phyloP scores from a whole-genome alignment of 257 asterid genomes.

The Anisodus acutangulus region DNA sequence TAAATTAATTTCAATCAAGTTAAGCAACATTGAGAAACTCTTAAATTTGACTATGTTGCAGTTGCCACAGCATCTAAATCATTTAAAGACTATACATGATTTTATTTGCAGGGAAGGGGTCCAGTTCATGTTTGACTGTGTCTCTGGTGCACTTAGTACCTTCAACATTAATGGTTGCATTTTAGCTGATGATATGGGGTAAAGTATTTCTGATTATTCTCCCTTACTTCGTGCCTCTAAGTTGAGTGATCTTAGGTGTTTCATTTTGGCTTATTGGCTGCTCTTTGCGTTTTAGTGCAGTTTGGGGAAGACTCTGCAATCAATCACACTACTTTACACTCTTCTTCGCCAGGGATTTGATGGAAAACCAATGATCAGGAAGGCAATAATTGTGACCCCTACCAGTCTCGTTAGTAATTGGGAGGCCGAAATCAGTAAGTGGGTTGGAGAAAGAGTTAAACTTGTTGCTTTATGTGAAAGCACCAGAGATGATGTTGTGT shows the following conservation, averaged over 20 bases:
- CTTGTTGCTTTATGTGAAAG: slow-evolving; percentile 97
- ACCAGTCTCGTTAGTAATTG: slow-evolving; percentile 97
- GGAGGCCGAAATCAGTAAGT: slow-evolving; percentile 96
- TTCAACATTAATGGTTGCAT: slow-evolving; percentile 92
- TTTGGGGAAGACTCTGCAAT: slow-evolving; percentile 95
- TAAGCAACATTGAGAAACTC: neutral
- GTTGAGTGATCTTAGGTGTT: slow-evolving; percentile 1
- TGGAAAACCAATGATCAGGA: slow-evolving; percentile 85
- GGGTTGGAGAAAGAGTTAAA: slow-evolving; percentile 95
- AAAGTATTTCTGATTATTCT: slow-evolving; percentile 38
- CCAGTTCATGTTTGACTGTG: slow-evolving; percentile 97
- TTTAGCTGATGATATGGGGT: slow-evolving; percentile 99
- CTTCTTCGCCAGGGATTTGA: slow-evolving; percentile 92
- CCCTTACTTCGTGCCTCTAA: slow-evolving; percentile 16
- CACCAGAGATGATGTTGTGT: slow-evolving; percentile 83
- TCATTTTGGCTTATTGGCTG: slow-evolving; percentile 23
- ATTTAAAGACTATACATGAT: slow-evolving; percentile 40
- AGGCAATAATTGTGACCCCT: slow-evolving; percentile 93
- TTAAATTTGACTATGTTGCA: neutral
- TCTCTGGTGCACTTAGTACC: slow-evolving; percentile 71
- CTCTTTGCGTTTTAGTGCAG: slow-evolving; percentile 50
- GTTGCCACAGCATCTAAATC: slow-evolving; percentile 20
- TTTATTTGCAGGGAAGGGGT: slow-evolving; percentile 91
- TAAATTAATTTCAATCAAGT: neutral
- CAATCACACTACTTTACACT: slow-evolving; percentile 87